Evolutionary conservation across 2,329 filamentous ascomycete species (phyloP), one percentile per base, ranked within the genome.

Genomic region (Aspergillus hiratsukae): DNA sequence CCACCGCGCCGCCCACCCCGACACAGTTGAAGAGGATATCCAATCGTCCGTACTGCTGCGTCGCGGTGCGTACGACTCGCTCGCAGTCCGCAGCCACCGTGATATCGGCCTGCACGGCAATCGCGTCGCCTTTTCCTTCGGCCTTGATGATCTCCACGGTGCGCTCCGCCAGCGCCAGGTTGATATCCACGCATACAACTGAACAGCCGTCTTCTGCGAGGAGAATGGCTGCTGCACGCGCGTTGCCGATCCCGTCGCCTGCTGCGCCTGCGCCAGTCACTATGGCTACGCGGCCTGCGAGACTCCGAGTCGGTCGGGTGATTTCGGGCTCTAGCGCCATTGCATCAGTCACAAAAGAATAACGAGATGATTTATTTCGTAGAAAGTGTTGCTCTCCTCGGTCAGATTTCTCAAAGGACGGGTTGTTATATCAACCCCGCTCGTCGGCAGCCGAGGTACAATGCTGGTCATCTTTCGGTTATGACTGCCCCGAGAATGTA

Each of bases 21-120:
- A 88, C 86, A 55, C 83, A 84, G 64, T 88, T 88, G 37, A 88
- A 74, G 0, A 88, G 72, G 45, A 88, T 84, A 62, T 88, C 84
- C 1, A 88, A 60, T 1, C 81, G 73, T 0, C 83, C 83, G 60
- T 81, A 87, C 1, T 68, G 25, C 5, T 59, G 49, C 9, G 64
- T 28, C 0, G 84, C 78, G 0, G 67, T 55, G 0, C 75, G n/a
- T 1, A 73, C 66, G 1, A 73, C 69, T 1, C 57, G 61, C 51
- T 80, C 71, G 63, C 84, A 88, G 53, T 86, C 82, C 0, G 56
- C 55, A 17, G 79, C 74, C 0, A 70, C 69, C 0, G 83, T 85
- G n/a, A 87, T 82, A 60, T 88, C 81, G 2, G 75, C 82, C 50
- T 50, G 52, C 27, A 63, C 50, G 11, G 64, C 52, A 19, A 64